Evolutionary conservation across 345 rosid genomes (phyloP).

Genomic region (Cochlearia excelsa): DNA sequence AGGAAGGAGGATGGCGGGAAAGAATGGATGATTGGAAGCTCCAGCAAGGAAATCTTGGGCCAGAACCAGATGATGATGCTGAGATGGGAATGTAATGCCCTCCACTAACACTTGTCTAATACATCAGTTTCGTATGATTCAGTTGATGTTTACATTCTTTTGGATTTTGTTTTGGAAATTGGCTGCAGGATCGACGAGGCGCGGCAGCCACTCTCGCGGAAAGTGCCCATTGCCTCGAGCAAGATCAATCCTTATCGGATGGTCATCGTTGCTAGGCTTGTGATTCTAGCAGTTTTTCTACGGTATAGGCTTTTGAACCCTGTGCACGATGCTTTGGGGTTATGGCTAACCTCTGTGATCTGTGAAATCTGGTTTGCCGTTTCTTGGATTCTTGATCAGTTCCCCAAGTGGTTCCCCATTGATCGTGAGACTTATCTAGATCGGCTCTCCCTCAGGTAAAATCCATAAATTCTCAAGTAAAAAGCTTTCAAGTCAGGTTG

Average conservation of each 20-base stretch:
- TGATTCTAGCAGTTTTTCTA: slow-evolving; percentile 70
- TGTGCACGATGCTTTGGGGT: slow-evolving; percentile 77
- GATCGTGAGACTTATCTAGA: slow-evolving; percentile 94
- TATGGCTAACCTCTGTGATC: slow-evolving; percentile 86
- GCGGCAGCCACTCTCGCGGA: slow-evolving; percentile 86
- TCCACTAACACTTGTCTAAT: background rate
- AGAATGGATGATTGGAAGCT: slow-evolving; percentile 91
- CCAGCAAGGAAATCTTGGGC: slow-evolving; percentile 83
- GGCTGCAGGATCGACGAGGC: slow-evolving; percentile 80
- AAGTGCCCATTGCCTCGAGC: slow-evolving; percentile 94
- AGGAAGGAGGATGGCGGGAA: slow-evolving; percentile 85
- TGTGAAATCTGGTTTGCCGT: slow-evolving; percentile 97
- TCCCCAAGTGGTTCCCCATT: slow-evolving; percentile 92
- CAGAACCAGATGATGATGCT: slow-evolving; percentile 72
- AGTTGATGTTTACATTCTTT: slow-evolving; percentile 7
- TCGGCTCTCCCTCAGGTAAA: slow-evolving; percentile 77
- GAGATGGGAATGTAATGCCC: slow-evolving; percentile 65
- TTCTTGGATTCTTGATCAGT: slow-evolving; percentile 98
- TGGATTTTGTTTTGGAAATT: slow-evolving; percentile 18
- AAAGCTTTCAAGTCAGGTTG: slow-evolving; percentile 5
- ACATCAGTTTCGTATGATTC: background rate
- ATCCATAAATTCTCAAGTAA: slow-evolving; percentile 14
- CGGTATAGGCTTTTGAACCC: slow-evolving; percentile 87
- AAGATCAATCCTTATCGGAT: slow-evolving; percentile 89
- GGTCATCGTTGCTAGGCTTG: slow-evolving; percentile 89